phyloP scores from a whole-genome alignment of 352 stramenopile genomes.

The Albugo candida region DNA sequence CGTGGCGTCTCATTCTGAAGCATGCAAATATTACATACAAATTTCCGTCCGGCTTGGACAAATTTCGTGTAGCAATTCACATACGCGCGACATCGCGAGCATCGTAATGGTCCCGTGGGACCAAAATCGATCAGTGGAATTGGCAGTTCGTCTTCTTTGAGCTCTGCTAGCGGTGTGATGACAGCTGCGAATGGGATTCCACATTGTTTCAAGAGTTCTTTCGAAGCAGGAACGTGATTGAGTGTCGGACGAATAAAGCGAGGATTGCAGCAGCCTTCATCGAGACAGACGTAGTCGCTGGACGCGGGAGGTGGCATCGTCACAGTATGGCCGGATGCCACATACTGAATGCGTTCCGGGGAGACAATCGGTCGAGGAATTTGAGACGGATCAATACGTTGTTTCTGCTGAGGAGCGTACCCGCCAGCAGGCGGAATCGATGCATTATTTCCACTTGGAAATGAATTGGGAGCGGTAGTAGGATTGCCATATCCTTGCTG shows the following conservation, averaged over 20 bases:
- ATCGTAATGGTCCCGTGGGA: constrained; percentile 51
- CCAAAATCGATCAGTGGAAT: constrained; percentile 79
- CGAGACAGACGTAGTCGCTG: constrained; percentile 62
- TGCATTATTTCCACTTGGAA: neutral
- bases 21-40: constrained; percentile 80
- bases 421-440: neutral
- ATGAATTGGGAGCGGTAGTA: neutral
- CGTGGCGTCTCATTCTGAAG: constrained; percentile 67
- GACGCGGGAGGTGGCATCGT: constrained; percentile 59
- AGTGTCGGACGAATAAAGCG: constrained; percentile 77
- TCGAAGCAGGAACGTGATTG: constrained; percentile 58
- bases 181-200: constrained; percentile 61
- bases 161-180: constrained; percentile 61
- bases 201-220: constrained; percentile 58
- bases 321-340: constrained; percentile 58
- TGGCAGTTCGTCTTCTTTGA: constrained; percentile 61
- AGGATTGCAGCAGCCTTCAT: constrained; percentile 77
- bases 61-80: constrained; percentile 81
- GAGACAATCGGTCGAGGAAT: constrained; percentile 66
- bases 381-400: constrained; percentile 71
- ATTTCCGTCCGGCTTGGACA: constrained; percentile 64
- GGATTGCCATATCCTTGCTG: neutral
- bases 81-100: constrained; percentile 69
- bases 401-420: constrained; percentile 7
- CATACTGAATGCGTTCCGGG: constrained; percentile 44